Base-by-base conservation (phyloP, 257 asterid species). In the Penstemon eatonii region DNA sequence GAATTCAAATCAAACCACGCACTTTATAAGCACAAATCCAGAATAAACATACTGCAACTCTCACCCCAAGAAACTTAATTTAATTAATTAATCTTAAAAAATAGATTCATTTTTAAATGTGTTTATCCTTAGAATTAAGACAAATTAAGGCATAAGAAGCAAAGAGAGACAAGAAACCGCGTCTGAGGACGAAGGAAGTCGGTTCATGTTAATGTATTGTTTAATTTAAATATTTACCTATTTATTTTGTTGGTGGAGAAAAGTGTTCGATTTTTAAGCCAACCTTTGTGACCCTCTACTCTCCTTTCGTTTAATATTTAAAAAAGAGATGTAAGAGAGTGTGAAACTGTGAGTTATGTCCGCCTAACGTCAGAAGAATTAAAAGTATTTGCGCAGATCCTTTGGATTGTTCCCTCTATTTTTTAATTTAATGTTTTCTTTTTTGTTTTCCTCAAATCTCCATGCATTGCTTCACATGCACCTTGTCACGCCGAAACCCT, bases 381-480 rank as follows among this genome's bases (percentile, higher is more conserved):
- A 57, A 50, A 63, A 67, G 68, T 64, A 54, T 64, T 60, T 15
- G 70, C 70, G 59, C 54, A 67, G 73, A 76, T 62, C 63, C 42
- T 73, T 79, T 84, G 83, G 76, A 51, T 40, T 73, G 69, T 78
- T 78, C 63, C 53, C 6, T 3, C 38, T 55, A 10, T 6, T 47
- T 63, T 76, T 73, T 45, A 41, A 3, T 76, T 73, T 45, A 41
- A 3, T 47, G 45, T 70, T 66, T 68, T 25, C 33, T 25, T 25
- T 47, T 37, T 19, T 15, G 8, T 15, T 64, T 73, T 73, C 79
- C 74, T 77, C 76, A 73, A 39, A 75, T 78, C 75, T 71, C 84
- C 82, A 78, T 81, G 84, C 78, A 69, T 67, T 73, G 33, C 72
- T 71, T 67, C 82, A 72, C 77, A 68, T 80, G 86, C 63, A 57